Conservation (phyloP, 768 basidiomycete species). For the Cubamyces sp. region DNA sequence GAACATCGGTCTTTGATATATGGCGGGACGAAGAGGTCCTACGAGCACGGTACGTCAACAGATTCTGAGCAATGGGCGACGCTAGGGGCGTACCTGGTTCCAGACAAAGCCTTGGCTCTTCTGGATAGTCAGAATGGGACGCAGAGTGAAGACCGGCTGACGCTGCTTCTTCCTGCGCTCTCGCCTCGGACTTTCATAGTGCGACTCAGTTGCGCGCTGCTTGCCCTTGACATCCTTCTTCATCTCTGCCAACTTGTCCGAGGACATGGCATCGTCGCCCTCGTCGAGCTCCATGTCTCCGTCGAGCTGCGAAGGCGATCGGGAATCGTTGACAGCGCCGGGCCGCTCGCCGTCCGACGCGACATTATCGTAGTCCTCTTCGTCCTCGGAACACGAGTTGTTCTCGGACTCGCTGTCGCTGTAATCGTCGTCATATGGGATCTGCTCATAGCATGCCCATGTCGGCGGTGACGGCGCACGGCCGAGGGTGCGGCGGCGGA, state of each 20-base stretch:
- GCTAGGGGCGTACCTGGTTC: slow-evolving; percentile 68
- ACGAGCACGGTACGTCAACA: neutral
- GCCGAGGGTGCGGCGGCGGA: slow-evolving; percentile 71
- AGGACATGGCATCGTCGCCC: slow-evolving; percentile 39
- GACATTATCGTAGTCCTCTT: slow-evolving; percentile 56
- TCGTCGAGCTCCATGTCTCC: slow-evolving; percentile 59
- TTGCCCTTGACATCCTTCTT: slow-evolving; percentile 78
- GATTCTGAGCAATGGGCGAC: neutral
- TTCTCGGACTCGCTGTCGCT: slow-evolving; percentile 58
- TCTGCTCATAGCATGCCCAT: slow-evolving; percentile 92
- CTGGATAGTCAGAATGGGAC: slow-evolving; percentile 87
- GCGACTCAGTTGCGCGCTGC: slow-evolving; percentile 75
- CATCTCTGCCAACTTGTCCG: slow-evolving; percentile 44
- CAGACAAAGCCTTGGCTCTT: slow-evolving; percentile 88
- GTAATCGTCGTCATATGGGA: slow-evolving; percentile 68
- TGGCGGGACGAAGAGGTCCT: slow-evolving; percentile 88
- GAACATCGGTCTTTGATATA: slow-evolving; percentile 90
- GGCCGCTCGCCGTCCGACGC: slow-evolving; percentile 31
- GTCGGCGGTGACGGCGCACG: slow-evolving; percentile 84
- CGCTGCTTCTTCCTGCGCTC: slow-evolving; percentile 59
- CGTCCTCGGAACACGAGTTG: slow-evolving; percentile 75
- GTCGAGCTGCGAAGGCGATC: slow-evolving; percentile 35
- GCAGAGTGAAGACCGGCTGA: slow-evolving; percentile 60
- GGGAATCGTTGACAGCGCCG: slow-evolving; percentile 34
- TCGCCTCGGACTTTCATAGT: slow-evolving; percentile 53